Percentiles rank a stretch among this genome's conserved stretches.
Evolutionary conservation across 805 yeast genomes (phyloP).

Genomic region (Candida maesae): DNA sequence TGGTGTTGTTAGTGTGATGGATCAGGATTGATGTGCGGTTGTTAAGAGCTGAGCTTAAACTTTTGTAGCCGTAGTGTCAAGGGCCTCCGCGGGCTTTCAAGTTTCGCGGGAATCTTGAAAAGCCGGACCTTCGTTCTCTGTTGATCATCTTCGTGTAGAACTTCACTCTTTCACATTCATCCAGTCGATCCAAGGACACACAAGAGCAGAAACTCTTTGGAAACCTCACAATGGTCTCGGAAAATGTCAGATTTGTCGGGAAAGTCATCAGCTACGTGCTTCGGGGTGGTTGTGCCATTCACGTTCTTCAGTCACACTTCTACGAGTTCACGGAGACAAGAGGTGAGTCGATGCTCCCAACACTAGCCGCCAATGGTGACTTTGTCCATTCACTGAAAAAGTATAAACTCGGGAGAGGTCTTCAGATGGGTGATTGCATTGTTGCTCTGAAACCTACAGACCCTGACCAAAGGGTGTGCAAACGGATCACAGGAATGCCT

Average conservation of each 20-base stretch:
- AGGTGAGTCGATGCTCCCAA: slow-evolving; percentile 96
- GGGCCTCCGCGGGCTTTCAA: no score
- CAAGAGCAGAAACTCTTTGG: no score
- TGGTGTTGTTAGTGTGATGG: no score
- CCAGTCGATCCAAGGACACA: no score
- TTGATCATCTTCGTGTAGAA: no score
- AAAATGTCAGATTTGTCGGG: slow-evolving; percentile 21
- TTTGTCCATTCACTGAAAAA: slow-evolving; percentile 73
- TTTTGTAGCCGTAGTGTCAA: no score
- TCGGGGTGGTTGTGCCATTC: slow-evolving; percentile 61
- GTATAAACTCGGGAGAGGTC: slow-evolving; percentile 57
- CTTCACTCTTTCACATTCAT: no score
- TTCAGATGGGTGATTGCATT: slow-evolving; percentile 79
- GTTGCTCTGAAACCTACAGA: slow-evolving; percentile 90
- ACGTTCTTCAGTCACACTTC: slow-evolving; percentile 60
- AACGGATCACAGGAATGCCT: slow-evolving; percentile 93
- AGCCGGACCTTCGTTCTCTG: no score
- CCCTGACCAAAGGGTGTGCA: slow-evolving; percentile 82
- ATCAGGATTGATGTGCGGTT: no score
- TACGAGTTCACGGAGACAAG: slow-evolving; percentile 77
- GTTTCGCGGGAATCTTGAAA: no score
- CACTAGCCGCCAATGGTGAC: slow-evolving; percentile 70
- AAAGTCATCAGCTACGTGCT: slow-evolving; percentile 25
- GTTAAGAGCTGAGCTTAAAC: no score
- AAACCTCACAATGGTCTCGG: slow-evolving; percentile 7